These are phyloP conservation scores for Sordariomycetes sp. DNA, from an alignment of 2,329 filamentous ascomycete species.

Conservation along the genomic window DNA sequence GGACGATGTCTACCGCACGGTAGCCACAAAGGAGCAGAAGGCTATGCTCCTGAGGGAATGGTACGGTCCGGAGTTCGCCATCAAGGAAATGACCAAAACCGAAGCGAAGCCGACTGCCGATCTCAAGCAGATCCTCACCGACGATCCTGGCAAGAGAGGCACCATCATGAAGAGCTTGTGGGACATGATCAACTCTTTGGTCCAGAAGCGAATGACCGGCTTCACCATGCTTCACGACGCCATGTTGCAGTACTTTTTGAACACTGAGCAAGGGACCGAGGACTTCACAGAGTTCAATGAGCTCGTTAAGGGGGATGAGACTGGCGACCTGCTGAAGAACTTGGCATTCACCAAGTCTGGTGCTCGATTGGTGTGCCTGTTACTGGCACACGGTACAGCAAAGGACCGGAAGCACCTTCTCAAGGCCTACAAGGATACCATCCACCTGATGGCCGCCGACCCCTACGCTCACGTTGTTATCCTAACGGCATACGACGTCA, in stretches of 20 bases:
- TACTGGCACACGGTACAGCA: conserved; percentile 74
- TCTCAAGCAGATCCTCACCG: conserved; percentile 63
- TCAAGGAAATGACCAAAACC: conserved; percentile 53
- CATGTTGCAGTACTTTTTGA: conserved; percentile 93
- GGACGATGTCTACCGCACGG: conserved; percentile 88
- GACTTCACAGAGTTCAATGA: conserved; percentile 86
- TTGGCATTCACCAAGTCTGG: conserved; percentile 92
- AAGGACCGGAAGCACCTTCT: conserved; percentile 90
- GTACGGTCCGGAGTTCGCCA: conserved; percentile 89
- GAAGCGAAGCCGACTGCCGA: conserved; percentile 58
- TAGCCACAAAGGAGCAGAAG: conserved; percentile 81
- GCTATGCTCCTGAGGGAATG: conserved; percentile 80
- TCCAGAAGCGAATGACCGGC: conserved; percentile 93
- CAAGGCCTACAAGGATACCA: conserved; percentile 81
- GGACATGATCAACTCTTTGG: conserved; percentile 80
- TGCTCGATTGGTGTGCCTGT: conserved; percentile 69
- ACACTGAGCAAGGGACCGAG: conserved; percentile 64
- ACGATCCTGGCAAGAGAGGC: conserved; percentile 74
- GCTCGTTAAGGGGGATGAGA: conserved; percentile 83
- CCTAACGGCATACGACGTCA: conserved; percentile 77
- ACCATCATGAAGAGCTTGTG: conserved; percentile 80
- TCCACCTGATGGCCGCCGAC: conserved; percentile 78
- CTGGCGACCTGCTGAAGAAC: conserved; percentile 86
- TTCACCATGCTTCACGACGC: conserved; percentile 98
- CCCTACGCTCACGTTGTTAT: conserved; percentile 70